These are phyloP conservation scores for Limonium bicolor DNA, from an alignment of 148 eudicot species.

Conservation along the genomic window DNA sequence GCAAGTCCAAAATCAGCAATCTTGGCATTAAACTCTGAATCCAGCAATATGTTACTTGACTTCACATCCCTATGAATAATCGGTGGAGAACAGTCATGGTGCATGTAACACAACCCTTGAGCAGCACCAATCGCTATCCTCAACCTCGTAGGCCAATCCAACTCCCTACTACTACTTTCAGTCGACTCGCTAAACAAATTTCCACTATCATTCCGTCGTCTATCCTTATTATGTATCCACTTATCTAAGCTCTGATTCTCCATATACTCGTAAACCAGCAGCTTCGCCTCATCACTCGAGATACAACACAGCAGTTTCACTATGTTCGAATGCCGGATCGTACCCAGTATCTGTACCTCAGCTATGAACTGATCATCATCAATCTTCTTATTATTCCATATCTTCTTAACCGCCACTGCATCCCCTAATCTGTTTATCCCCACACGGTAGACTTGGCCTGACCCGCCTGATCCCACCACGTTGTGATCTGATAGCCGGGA, in stretches of 20 bases:
- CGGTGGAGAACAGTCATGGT: constrained; percentile 56
- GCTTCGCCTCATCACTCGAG: constrained; percentile 39
- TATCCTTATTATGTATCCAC: constrained; percentile 38
- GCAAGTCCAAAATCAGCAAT: constrained; percentile 77
- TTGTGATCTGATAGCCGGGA: constrained; percentile 33
- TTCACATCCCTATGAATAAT: constrained; percentile 64
- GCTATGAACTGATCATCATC: constrained; percentile 33
- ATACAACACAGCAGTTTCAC: constrained; percentile 66
- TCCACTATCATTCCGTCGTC: too few relatives aligned
- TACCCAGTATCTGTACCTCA: constrained; percentile 46
- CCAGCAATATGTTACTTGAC: constrained; percentile 59
- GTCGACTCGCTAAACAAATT: neutral
- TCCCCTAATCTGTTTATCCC: constrained; percentile 19
- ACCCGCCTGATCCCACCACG: constrained; percentile 61
- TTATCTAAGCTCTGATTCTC: constrained; percentile 53
- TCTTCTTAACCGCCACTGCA: constrained; percentile 41
- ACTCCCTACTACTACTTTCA: neutral
- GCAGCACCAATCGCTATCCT: constrained; percentile 55
- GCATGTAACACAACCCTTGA: constrained; percentile 61
- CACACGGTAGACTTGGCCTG: constrained; percentile 41
- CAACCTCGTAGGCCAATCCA: constrained; percentile 58
- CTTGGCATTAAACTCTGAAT: constrained; percentile 42
- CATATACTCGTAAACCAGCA: constrained; percentile 71
- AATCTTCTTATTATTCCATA: constrained; percentile 24
- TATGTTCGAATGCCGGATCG: constrained; percentile 54